Percentiles rank a stretch among this genome's conserved stretches.
phyloP scores from a whole-genome alignment of 208 protist genomes.

The Trichomonas tenax region DNA sequence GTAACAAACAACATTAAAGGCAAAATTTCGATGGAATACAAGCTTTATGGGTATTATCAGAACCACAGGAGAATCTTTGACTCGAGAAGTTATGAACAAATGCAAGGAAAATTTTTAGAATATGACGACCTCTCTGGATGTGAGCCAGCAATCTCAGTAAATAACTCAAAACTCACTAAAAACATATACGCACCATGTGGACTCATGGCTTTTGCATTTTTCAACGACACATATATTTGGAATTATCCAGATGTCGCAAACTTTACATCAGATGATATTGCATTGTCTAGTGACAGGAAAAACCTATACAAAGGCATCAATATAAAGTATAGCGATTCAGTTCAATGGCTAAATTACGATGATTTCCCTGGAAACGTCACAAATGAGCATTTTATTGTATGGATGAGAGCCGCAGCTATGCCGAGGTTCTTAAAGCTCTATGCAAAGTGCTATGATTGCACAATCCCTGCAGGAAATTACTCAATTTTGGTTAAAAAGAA shows the following conservation, averaged over 20 bases:
- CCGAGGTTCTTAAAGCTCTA: not conserved
- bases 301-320: not conserved
- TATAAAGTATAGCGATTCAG: not conserved
- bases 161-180: not conserved
- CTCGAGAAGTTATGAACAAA: not conserved
- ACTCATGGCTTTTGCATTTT: not conserved
- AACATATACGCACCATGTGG: not conserved
- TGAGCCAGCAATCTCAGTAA: not conserved
- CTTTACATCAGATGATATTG: not conserved
- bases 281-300: not conserved
- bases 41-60: not conserved
- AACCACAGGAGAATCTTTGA: not conserved
- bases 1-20: not conserved
- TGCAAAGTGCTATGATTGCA: not conserved
- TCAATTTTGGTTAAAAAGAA: not conserved
- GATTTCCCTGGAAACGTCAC: not conserved
- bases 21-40: not conserved
- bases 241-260: not conserved
- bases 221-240: not conserved
- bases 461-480: not conserved
- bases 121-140: not conserved
- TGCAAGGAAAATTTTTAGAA: not conserved
- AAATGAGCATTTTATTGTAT: not conserved
- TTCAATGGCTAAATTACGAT: not conserved
- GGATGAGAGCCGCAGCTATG: not conserved